These are phyloP conservation scores for Penstemon eatonii DNA, from an alignment of 257 asterid genomes.

Conservation along the genomic window DNA sequence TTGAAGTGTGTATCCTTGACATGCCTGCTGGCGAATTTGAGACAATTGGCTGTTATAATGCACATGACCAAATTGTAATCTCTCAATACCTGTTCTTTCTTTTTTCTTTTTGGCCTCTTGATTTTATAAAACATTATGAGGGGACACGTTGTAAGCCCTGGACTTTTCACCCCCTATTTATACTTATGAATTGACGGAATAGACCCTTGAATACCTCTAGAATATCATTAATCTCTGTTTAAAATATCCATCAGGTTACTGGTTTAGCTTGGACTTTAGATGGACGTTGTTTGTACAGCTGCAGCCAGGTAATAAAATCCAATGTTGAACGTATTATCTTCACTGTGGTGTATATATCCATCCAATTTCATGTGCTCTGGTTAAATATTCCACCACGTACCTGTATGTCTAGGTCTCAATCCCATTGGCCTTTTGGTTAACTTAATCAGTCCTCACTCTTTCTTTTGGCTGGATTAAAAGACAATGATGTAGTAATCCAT, in stretches of 20 bases:
- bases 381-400: neutral
- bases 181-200: too few species aligned
- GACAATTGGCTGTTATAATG: slow-evolving; percentile 50
- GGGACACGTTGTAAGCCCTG: too few species aligned
- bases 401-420: slow-evolving; percentile 12
- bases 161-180: too few species aligned
- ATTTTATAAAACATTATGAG: too few species aligned
- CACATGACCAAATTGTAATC: slow-evolving; percentile 74
- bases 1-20: slow-evolving; percentile 71
- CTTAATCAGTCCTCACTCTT: neutral
- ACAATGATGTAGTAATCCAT: too few species aligned
- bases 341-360: slow-evolving; percentile 9
- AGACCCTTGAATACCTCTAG: neutral
- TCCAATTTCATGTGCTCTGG: slow-evolving; percentile 7
- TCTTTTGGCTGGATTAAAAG: neutral
- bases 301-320: slow-evolving; percentile 75
- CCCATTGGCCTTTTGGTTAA: slow-evolving; percentile 16
- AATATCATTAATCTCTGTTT: slow-evolving; percentile 24
- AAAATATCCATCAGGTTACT: slow-evolving; percentile 55
- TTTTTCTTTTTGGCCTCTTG: slow-evolving; percentile 18
- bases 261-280: slow-evolving; percentile 93
- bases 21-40: slow-evolving; percentile 38
- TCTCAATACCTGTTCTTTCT: slow-evolving; percentile 24
- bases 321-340: neutral
- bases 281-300: slow-evolving; percentile 84